A percentile compares a stretch with the other conserved stretches of the same genome.
phyloP scores from a whole-genome alignment of 257 asterid species.

The Hygrophila difformis region DNA sequence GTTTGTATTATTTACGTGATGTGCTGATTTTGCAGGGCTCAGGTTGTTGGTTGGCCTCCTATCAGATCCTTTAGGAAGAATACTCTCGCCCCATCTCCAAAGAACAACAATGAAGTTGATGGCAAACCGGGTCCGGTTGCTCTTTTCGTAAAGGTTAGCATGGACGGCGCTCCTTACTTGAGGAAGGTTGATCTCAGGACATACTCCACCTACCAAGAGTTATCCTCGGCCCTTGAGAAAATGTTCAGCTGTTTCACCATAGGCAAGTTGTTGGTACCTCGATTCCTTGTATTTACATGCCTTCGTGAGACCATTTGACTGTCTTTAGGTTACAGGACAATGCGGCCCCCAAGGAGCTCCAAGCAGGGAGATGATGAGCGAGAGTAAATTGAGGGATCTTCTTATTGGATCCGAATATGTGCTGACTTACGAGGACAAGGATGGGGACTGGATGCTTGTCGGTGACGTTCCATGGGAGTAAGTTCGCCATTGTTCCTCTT shows the following conservation, averaged over 20 bases:
- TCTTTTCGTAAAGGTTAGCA: conserved; percentile 80
- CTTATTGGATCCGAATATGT: conserved; percentile 54
- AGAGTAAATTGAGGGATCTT: conserved; percentile 54
- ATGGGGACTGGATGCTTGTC: conserved; percentile 26
- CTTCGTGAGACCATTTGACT: background rate
- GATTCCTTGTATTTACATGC: background rate
- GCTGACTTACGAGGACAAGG: conserved; percentile 32
- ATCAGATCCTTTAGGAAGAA: conserved; percentile 75
- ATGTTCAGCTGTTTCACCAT: conserved; percentile 80
- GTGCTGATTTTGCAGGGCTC: conserved; percentile 38
- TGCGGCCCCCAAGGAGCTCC: conserved; percentile 53
- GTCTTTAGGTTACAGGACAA: conserved; percentile 31
- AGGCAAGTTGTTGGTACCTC: conserved; percentile 20
- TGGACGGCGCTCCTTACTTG: conserved; percentile 93
- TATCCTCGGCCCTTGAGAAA: conserved; percentile 77
- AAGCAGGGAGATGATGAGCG: conserved; percentile 39
- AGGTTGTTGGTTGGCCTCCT: conserved; percentile 97
- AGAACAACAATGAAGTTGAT: conserved; percentile 62
- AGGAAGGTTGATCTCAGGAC: conserved; percentile 80
- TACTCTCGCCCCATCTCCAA: conserved; percentile 52
- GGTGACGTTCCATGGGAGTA: conserved; percentile 16
- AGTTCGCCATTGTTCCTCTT: too few relatives aligned
- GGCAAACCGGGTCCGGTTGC: conserved; percentile 68
- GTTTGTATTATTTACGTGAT: too few relatives aligned
- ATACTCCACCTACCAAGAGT: conserved; percentile 55